Evolutionary conservation across 208 protist species (phyloP).

Genomic region (Trypanosoma vivax): DNA sequence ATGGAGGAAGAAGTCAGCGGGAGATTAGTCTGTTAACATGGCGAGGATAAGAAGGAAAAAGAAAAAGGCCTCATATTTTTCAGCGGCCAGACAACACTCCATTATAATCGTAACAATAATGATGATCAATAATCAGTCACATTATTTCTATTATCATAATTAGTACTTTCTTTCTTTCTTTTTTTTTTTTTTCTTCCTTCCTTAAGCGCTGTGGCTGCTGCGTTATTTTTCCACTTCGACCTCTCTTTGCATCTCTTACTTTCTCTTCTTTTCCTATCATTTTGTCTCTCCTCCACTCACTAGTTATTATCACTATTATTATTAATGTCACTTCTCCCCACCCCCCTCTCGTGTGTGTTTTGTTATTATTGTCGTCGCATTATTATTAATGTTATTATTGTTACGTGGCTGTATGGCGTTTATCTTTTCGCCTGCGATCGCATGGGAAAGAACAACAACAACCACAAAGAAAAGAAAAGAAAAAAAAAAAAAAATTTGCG

Average conservation of each 20-base stretch:
- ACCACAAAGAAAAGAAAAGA: not conserved
- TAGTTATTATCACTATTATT: not conserved
- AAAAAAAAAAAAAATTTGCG: not conserved
- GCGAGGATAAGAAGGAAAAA: too few relatives aligned
- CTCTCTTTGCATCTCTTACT: not conserved
- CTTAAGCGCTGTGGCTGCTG: not conserved
- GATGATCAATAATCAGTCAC: too few relatives aligned
- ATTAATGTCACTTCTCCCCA: not conserved
- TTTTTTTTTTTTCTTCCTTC: slow-evolving; percentile 1
- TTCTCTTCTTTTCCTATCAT: not conserved
- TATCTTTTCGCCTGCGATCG: not conserved
- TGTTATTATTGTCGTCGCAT: too few relatives aligned
- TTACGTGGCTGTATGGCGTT: too few relatives aligned
- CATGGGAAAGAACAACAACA: not conserved
- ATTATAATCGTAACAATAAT: too few relatives aligned
- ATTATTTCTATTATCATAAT: not conserved
- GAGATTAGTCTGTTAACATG: too few relatives aligned
- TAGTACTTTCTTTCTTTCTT: not conserved
- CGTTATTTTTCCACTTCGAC: not conserved
- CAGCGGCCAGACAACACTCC: too few relatives aligned
- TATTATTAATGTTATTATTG: too few relatives aligned
- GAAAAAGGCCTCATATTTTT: too few relatives aligned
- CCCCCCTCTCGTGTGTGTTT: too few relatives aligned
- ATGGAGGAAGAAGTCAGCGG: not conserved
- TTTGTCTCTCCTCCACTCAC: not conserved